Percentiles rank a stretch among this genome's conserved stretches.
Evolutionary conservation across 371 early-diverging fungal genomes (phyloP).

Genomic region (Mucor velutinosus): DNA sequence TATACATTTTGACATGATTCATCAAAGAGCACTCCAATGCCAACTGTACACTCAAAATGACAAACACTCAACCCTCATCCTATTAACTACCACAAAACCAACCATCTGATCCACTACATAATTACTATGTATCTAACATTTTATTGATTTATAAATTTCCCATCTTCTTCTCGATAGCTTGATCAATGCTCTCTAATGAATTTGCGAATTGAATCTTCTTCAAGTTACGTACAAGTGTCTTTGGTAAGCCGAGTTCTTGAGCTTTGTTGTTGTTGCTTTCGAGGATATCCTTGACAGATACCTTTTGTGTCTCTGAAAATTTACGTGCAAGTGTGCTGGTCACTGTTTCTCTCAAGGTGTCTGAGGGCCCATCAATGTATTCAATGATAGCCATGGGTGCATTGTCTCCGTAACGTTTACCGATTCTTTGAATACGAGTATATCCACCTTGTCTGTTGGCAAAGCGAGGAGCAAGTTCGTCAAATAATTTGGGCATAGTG

Average conservation of each 20-base stretch:
- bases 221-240: conserved; percentile 40
- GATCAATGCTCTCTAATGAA: conserved; percentile 29
- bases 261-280: conserved; percentile 18
- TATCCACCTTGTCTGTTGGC: conserved; percentile 85
- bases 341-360: conserved; percentile 56
- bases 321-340: conserved; percentile 51
- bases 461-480: conserved; percentile 85
- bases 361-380: conserved; percentile 68
- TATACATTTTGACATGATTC: too few species aligned
- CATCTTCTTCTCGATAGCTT: conserved; percentile 37
- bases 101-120: not conserved
- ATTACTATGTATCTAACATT: not conserved
- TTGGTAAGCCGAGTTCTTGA: conserved; percentile 31
- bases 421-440: conserved; percentile 85
- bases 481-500: conserved; percentile 84
- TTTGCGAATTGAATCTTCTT: conserved; percentile 47
- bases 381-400: conserved; percentile 94
- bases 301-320: conserved; percentile 21
- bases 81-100: not conserved
- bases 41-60: too few species aligned
- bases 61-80: not conserved
- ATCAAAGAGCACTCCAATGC: too few species aligned
- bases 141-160: conserved; percentile 14
- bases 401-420: conserved; percentile 82
- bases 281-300: conserved; percentile 33